Evolutionary conservation across 345 rosid species (phyloP).

Genomic region (Eucalyptus erythrocorys): DNA sequence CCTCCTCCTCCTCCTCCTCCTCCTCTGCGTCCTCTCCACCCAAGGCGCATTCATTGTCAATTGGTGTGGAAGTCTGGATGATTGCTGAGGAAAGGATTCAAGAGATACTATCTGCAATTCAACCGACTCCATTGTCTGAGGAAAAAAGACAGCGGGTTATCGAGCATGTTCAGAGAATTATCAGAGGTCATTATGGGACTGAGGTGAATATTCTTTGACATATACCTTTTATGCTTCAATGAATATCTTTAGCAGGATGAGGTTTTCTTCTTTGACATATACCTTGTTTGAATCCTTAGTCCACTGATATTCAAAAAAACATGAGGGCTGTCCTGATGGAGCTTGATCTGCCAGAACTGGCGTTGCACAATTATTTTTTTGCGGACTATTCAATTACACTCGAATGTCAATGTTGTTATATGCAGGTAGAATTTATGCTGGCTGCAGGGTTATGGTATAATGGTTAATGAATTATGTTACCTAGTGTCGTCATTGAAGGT

Average conservation of each 20-base stretch:
- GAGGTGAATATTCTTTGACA: constrained; percentile 42
- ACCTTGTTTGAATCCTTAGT: not conserved
- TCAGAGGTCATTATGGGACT: constrained; percentile 36
- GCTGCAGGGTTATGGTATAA: not conserved
- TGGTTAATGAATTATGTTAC: not conserved
- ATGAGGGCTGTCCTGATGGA: not conserved
- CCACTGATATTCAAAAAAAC: not conserved
- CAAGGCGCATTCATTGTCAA: constrained; percentile 15
- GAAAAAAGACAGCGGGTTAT: constrained; percentile 50
- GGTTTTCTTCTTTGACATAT: not conserved
- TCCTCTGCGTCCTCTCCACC: constrained; percentile 13
- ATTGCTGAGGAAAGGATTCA: constrained; percentile 63
- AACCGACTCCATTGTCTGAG: constrained; percentile 59
- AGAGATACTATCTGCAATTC: constrained; percentile 61
- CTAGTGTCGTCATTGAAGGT: not conserved
- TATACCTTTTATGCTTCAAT: not conserved
- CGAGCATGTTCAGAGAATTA: constrained; percentile 35
- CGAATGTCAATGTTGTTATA: not conserved
- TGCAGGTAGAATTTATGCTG: not conserved
- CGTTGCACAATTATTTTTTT: not conserved
- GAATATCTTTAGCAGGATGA: not conserved
- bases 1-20: constrained; percentile 20
- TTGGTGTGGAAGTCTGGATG: constrained; percentile 51
- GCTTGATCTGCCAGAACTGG: not conserved
- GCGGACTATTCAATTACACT: not conserved